Evolutionary conservation across 208 protist species (phyloP).

Genomic region (Acanthamoeba royreba): DNA sequence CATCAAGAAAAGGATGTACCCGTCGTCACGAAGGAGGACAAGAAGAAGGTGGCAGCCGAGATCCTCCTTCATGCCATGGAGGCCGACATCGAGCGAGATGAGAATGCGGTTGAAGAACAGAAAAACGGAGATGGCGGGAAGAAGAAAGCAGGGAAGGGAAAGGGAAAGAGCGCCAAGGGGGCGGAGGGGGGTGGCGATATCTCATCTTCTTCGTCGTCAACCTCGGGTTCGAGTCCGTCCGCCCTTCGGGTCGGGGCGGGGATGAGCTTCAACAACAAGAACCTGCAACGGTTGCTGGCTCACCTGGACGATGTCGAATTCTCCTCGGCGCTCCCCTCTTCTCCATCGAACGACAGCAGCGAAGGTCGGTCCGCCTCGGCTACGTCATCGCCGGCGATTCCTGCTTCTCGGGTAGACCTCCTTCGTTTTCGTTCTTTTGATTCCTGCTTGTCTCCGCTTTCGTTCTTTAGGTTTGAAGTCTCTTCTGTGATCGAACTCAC

Average conservation of each 20-base stretch:
- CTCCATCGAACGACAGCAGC: too few relatives aligned
- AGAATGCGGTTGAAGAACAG: too few relatives aligned
- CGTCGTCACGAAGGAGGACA: neutral
- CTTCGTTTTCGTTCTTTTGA: neutral
- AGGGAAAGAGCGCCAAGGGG: neutral
- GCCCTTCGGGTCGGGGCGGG: too few relatives aligned
- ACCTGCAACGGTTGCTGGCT: too few relatives aligned
- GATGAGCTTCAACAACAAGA: too few relatives aligned
- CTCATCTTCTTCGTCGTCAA: neutral
- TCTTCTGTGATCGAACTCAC: too few relatives aligned
- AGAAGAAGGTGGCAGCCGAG: neutral
- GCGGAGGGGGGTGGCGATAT: too few relatives aligned
- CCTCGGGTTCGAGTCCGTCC: too few relatives aligned
- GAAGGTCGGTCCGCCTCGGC: neutral
- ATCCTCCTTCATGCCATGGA: neutral
- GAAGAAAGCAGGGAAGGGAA: neutral
- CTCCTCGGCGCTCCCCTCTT: too few relatives aligned
- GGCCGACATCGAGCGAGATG: neutral
- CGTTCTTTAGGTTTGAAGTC: too few relatives aligned
- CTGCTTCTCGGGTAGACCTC: neutral
- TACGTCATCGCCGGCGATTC: too few relatives aligned
- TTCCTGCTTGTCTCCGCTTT: neutral
- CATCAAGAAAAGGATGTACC: neutral
- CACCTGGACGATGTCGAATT: too few relatives aligned
- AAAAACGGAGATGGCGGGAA: neutral